These are phyloP conservation scores for Backusella tuberculispora DNA, from an alignment of 192 early-diverging fungal genomes.

Conservation along the genomic window DNA sequence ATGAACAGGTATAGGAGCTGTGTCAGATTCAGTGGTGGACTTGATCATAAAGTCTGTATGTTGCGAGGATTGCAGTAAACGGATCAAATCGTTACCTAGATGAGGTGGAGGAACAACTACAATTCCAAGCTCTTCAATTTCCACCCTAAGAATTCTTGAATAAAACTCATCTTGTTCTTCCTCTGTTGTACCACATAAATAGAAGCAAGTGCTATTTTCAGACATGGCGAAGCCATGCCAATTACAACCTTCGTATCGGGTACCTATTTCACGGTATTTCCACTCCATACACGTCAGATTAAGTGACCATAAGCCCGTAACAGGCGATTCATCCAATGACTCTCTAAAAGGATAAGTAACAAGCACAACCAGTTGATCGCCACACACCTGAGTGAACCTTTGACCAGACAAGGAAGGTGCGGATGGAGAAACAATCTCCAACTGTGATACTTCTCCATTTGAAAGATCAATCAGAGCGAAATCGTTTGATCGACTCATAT, in stretches of 20 bases:
- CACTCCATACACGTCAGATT: constrained; percentile 62
- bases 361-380: constrained; percentile 60
- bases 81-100: constrained; percentile 52
- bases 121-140: constrained; percentile 62
- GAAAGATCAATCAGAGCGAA: constrained; percentile 61
- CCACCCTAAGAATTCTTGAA: constrained; percentile 53
- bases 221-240: constrained; percentile 70
- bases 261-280: constrained; percentile 45
- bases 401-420: constrained; percentile 61
- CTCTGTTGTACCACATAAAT: constrained; percentile 59
- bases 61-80: constrained; percentile 37
- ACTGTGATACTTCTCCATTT: constrained; percentile 42
- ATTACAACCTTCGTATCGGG: constrained; percentile 35
- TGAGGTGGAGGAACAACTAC: constrained; percentile 51
- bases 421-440: constrained; percentile 51
- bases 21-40: constrained; percentile 42
- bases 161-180: constrained; percentile 66
- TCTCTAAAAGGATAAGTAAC: constrained; percentile 15
- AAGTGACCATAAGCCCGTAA: constrained; percentile 62
- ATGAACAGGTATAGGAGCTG: constrained; percentile 51
- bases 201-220: constrained; percentile 50
- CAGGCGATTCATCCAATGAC: background rate
- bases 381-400: constrained; percentile 65
- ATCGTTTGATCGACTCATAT: constrained; percentile 57
- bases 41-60: constrained; percentile 53